Percentiles rank a stretch among this genome's conserved stretches.
These are phyloP conservation scores for Calonectria pauciramosa DNA, from an alignment of 2,329 filamentous ascomycete species.

Conservation along the genomic window DNA sequence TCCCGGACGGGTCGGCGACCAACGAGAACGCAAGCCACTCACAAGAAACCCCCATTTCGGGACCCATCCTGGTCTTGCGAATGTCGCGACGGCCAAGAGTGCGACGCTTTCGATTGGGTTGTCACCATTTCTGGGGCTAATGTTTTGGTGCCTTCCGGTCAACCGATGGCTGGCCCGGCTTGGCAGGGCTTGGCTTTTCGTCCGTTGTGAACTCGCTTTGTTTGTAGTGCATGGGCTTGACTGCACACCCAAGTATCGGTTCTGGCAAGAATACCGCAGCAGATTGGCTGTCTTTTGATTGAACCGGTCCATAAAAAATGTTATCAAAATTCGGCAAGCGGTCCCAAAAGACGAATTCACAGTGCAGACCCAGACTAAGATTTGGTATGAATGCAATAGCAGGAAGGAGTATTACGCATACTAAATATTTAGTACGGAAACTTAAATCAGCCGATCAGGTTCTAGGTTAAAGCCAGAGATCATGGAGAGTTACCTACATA, in stretches of 20 bases:
- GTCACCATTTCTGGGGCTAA: not conserved
- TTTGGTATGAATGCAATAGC: not conserved
- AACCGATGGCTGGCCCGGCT: not conserved
- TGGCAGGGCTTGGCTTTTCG: not conserved
- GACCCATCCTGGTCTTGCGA: not conserved
- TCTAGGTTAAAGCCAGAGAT: no score
- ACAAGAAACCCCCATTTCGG: not conserved
- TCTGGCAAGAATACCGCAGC: conserved; percentile 8
- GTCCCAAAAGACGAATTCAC: not conserved
- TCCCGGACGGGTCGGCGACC: not conserved
- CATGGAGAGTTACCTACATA: no score
- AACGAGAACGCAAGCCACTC: not conserved
- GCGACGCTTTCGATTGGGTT: not conserved
- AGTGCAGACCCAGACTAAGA: not conserved
- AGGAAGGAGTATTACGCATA: no score
- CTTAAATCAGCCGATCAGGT: no score
- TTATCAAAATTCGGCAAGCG: not conserved
- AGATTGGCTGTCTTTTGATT: not conserved
- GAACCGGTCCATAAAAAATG: not conserved
- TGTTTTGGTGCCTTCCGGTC: not conserved
- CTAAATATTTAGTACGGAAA: no score
- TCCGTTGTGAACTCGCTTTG: not conserved
- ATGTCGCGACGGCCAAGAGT: not conserved
- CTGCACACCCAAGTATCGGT: not conserved
- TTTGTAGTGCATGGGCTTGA: no score